phyloP scores from a whole-genome alignment of 768 basidiomycete genomes.

The Goffeauzyma gilvescens region DNA sequence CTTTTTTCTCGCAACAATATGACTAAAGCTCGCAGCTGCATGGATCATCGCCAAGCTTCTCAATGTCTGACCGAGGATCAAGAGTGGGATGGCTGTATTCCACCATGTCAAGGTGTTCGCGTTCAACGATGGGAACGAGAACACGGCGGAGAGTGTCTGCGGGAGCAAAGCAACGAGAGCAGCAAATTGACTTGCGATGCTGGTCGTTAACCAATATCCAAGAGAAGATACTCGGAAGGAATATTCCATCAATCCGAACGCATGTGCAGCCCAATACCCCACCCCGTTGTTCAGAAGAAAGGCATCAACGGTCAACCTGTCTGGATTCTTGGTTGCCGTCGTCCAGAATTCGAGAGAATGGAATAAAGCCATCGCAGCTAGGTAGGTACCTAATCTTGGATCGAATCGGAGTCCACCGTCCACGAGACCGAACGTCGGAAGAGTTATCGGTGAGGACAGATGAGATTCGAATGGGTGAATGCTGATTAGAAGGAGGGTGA shows the following conservation, averaged over 20 bases:
- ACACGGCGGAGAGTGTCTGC: slow-evolving; percentile 11
- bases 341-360: slow-evolving; percentile 90
- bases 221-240: slow-evolving; percentile 51
- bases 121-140: background rate
- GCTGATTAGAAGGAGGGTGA: slow-evolving; percentile 2
- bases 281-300: slow-evolving; percentile 80
- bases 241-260: slow-evolving; percentile 60
- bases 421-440: slow-evolving; percentile 10
- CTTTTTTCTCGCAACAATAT: slow-evolving; percentile 47
- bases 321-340: slow-evolving; percentile 85
- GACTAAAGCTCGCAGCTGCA: slow-evolving; percentile 82
- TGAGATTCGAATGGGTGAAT: slow-evolving; percentile 34
- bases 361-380: slow-evolving; percentile 66
- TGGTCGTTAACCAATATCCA: slow-evolving; percentile 37
- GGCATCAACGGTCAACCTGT: slow-evolving; percentile 80
- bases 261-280: slow-evolving; percentile 68
- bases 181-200: too few relatives aligned
- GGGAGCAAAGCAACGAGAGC: slow-evolving; percentile 1
- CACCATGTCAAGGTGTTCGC: too few relatives aligned
- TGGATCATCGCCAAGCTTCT: slow-evolving; percentile 92
- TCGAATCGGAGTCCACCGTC: slow-evolving; percentile 43
- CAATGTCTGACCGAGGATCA: slow-evolving; percentile 52
- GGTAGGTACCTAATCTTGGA: slow-evolving; percentile 62
- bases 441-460: slow-evolving; percentile 20
- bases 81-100: slow-evolving; percentile 44